Evolutionary conservation across 148 eudicot species (phyloP).

Genomic region (Cornus kousa): DNA sequence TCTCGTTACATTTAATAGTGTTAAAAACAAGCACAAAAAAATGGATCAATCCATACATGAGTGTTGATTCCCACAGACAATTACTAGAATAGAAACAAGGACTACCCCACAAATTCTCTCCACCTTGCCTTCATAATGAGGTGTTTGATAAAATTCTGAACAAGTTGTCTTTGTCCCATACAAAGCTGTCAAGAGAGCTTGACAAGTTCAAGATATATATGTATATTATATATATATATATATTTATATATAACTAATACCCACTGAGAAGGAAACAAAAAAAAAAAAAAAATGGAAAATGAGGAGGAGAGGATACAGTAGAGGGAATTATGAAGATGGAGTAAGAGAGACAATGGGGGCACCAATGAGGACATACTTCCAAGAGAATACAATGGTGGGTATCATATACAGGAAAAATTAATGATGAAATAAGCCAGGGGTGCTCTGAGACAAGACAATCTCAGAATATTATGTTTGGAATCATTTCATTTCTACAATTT

Average conservation of each 20-base stretch:
- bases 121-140: background rate
- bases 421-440: background rate
- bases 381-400: background rate
- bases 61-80: no score
- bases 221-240: background rate
- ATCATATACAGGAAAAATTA: background rate
- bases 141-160: background rate
- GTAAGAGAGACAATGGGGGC: background rate
- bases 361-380: background rate
- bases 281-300: background rate
- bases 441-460: background rate
- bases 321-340: background rate
- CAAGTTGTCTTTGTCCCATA: background rate
- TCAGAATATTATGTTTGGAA: slow-evolving; percentile 1
- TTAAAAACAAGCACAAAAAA: no score
- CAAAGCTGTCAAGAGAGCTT: background rate
- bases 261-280: background rate
- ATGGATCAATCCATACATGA: no score
- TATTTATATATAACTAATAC: background rate
- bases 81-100: no score
- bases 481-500: background rate
- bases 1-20: no score
- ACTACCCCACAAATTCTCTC: background rate
- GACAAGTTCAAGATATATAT: background rate
- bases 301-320: background rate